Evolutionary conservation across 2,329 filamentous ascomycete genomes (phyloP), one percentile per base, ranked within the genome.

Genomic region (Aphanocladium album): DNA sequence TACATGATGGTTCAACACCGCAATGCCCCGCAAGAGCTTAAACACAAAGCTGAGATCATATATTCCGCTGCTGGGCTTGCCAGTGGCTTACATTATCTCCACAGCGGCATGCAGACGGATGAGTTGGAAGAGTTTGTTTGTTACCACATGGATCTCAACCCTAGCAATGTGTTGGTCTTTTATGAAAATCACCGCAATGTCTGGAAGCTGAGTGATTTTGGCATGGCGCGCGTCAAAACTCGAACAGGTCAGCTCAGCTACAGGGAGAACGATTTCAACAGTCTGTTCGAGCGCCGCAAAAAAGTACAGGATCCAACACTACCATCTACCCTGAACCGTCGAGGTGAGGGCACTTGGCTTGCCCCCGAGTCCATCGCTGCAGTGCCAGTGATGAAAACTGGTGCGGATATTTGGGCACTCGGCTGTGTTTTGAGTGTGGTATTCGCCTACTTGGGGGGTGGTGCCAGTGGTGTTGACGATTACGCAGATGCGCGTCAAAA

Each of bases 151-250:
- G 75, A 77, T 59, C 65, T 77, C 12, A 77, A 74, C 52, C 74
- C 72, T 3, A 69, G 66, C 23, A 76, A 75, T 46, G 70, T 76
- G n/a, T 67, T 73, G n/a, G 60, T 72, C 23, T 71, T 71, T 43
- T 62, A 53, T 16, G 62, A 67, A 3, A 58, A 46, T 17, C 37
- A 45, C 16, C 63, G 60, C 43, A 23, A 65, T 6, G 64, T 71
- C n/a, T 78, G 75, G 75, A 77, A 76, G 62, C 66, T 77, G 12
- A 75, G 74, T 21, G 75, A 76, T 57, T 78, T 78, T 61, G 75
- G 75, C 9, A 73, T 77, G 66, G 72, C 76, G 1, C 67, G 72
- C 7, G 70, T 77, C 19, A 76, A 73, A 49, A 56, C n/a, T 5
- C 25, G 41, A 3, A 33, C 39, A 11, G 39, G 53, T 2, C 27